phyloP scores from a whole-genome alignment of 1,284 basidiomycete genomes.

The Quambalaria eucalypti region DNA sequence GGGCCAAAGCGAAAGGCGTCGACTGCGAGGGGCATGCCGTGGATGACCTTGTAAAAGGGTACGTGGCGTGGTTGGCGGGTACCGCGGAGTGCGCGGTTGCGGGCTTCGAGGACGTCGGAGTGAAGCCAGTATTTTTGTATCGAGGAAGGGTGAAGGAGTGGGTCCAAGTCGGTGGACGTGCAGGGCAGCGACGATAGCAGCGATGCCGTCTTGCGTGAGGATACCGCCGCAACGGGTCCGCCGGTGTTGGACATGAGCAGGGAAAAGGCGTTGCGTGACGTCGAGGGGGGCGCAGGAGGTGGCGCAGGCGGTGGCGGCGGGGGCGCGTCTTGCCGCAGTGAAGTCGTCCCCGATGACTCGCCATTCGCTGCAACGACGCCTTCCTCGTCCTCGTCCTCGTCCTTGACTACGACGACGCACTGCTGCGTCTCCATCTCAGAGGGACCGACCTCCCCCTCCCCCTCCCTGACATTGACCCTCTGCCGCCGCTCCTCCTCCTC shows the following conservation, averaged over 20 bases:
- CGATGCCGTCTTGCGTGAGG: neutral
- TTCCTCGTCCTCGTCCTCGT: too few species aligned
- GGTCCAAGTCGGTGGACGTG: neutral
- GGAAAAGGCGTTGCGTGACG: neutral
- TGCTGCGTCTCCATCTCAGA: too few species aligned
- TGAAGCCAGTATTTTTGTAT: neutral
- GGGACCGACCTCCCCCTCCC: too few species aligned
- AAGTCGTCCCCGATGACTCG: too few species aligned
- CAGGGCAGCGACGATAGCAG: neutral
- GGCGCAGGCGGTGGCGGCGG: neutral
- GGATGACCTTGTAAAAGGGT: constrained; percentile 55
- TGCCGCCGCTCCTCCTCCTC: too few species aligned
- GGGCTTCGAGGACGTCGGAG: constrained; percentile 23
- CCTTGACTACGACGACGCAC: too few species aligned
- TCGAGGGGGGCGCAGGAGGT: neutral
- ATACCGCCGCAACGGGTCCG: neutral
- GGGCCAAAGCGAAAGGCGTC: constrained; percentile 87
- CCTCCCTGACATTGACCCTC: too few species aligned
- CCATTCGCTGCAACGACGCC: too few species aligned
- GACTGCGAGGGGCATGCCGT: constrained; percentile 93
- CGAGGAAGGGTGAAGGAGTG: neutral
- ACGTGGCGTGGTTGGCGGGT: constrained; percentile 14
- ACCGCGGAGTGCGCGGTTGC: constrained; percentile 14
- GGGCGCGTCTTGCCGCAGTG: too few species aligned
- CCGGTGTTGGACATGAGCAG: constrained; percentile 1